These are phyloP conservation scores for Allomyces macrogynus DNA, from an alignment of 192 early-diverging fungal species.

Conservation along the genomic window DNA sequence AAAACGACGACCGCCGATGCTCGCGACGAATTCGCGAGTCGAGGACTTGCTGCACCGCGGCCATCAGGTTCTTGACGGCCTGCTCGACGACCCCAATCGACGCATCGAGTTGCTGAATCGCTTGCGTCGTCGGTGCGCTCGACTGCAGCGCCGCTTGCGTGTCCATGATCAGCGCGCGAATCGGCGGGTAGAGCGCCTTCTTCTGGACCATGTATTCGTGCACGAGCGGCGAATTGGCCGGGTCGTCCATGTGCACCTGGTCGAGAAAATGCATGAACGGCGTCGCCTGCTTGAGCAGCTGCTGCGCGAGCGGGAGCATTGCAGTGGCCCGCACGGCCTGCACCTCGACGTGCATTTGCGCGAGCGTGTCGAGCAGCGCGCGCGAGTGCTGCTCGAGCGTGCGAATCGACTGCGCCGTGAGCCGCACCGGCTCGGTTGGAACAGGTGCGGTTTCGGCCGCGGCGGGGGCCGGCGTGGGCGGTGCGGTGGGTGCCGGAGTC, in stretches of 20 bases:
- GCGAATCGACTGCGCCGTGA: slow-evolving; percentile 6
- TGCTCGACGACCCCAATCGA: slow-evolving; percentile 31
- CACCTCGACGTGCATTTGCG: neutral
- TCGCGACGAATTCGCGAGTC: slow-evolving; percentile 24
- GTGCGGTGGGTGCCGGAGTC: no score
- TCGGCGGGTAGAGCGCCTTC: slow-evolving; percentile 35
- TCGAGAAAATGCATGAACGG: slow-evolving; percentile 30
- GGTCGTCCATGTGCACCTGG: slow-evolving; percentile 18
- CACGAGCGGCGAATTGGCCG: slow-evolving; percentile 7
- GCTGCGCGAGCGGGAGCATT: slow-evolving; percentile 10
- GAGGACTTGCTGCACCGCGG: slow-evolving; percentile 25
- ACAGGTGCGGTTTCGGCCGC: no score
- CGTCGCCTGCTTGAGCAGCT: slow-evolving; percentile 26
- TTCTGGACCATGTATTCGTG: slow-evolving; percentile 39
- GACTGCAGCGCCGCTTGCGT: slow-evolving; percentile 22
- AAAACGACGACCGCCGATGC: slow-evolving; percentile 6
- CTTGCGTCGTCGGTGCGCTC: slow-evolving; percentile 3
- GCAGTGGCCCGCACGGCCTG: neutral
- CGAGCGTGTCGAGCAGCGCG: neutral
- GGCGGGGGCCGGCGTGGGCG: no score
- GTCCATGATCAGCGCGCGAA: slow-evolving; percentile 35
- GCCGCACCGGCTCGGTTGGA: no score
- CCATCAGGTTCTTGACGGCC: slow-evolving; percentile 26
- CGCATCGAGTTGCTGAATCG: slow-evolving; percentile 21
- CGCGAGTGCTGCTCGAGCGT: slow-evolving; percentile 5